Base-by-base conservation (phyloP, 2,329 filamentous ascomycete genomes). In the Fusarium sp. region DNA sequence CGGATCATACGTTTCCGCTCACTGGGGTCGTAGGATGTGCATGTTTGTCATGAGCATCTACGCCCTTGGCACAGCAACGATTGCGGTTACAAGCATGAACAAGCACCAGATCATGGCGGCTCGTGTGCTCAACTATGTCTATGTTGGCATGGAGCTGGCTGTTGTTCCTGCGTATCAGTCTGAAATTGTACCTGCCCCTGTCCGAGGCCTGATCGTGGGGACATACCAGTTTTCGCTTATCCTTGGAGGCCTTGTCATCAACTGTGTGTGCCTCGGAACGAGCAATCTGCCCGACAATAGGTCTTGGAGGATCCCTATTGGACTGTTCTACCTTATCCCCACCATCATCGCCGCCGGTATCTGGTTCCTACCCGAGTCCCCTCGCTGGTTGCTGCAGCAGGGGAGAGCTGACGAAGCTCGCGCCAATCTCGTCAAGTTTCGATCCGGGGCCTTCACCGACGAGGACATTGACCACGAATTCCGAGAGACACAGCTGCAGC, bases 11-110 rank as follows among this genome's bases (percentile, higher is more conserved):
- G 31, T 34, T 34, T 34, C 31, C 8, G 31, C 31, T 12, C 68
- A 60, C n/a, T 75, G 60, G 53, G 71, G 73, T 36, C 65, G 71
- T 9, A 36, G 70, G 12, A 68, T 63, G 70, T 73, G 65, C 46
- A 71, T 75, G 60, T 81, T 79, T 41, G 30, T 23, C 46, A 81
- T 82, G 79, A 78, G 76, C 57, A 54, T 73, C 15, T 81, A 75
- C 8, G 75, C 80, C 1, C 66, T 78, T 5, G 36, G 56, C 5
- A 63, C 68, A 2, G 68, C 65, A 4, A 66, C 65, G 9, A 61
- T 68, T 36, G 48, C 41, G 6, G 59, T 70, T 39, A 68, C 65
- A 12, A 34, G 31, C 31, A 34, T 34, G 31, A 34, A 34, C 31
- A 34, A 34, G 31, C 31, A 34, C 3, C 66, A 70, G 27, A 63